Conservation (phyloP, 208 protist species). For the Leishmania aethiopica region DNA sequence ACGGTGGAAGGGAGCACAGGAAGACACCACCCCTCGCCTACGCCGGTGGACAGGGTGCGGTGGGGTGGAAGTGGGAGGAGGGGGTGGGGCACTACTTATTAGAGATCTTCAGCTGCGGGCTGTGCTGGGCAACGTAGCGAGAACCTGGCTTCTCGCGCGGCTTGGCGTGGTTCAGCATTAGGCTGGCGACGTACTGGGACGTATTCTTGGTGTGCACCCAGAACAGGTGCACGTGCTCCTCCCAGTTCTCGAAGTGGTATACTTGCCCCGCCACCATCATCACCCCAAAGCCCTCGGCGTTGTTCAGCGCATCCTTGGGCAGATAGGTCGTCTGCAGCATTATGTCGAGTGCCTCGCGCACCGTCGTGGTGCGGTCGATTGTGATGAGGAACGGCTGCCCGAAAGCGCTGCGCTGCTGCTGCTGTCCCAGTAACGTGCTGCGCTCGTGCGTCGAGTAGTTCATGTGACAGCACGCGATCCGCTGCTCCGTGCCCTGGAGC, state of each 20-base stretch:
- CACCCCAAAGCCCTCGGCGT: constrained; percentile 29
- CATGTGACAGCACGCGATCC: constrained; percentile 73
- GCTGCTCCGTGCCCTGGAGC: constrained; percentile 46
- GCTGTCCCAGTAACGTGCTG: background rate
- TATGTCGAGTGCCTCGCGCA: constrained; percentile 40
- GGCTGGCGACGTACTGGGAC: constrained; percentile 38
- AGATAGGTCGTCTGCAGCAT: constrained; percentile 48
- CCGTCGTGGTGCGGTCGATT: constrained; percentile 41
- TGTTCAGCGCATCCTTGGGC: constrained; percentile 42
- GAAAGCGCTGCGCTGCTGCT: constrained; percentile 37
- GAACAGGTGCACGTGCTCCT: constrained; percentile 46
- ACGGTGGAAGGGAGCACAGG: background rate
- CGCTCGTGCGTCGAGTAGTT: constrained; percentile 30
- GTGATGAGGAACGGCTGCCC: constrained; percentile 76
- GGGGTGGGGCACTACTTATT: constrained; percentile 24
- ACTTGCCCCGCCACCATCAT: constrained; percentile 61
- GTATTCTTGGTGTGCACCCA: constrained; percentile 57
- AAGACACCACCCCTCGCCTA: background rate
- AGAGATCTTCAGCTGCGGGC: constrained; percentile 59
- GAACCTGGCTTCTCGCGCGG: constrained; percentile 70
- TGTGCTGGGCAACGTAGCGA: constrained; percentile 66
- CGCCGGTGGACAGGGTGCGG: background rate
- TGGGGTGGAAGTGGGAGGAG: background rate
- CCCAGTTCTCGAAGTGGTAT: constrained; percentile 51
- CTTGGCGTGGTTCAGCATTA: constrained; percentile 70